These are phyloP conservation scores for Komagataella kurtzmanii DNA, from an alignment of 805 yeast genomes.

Conservation along the genomic window DNA sequence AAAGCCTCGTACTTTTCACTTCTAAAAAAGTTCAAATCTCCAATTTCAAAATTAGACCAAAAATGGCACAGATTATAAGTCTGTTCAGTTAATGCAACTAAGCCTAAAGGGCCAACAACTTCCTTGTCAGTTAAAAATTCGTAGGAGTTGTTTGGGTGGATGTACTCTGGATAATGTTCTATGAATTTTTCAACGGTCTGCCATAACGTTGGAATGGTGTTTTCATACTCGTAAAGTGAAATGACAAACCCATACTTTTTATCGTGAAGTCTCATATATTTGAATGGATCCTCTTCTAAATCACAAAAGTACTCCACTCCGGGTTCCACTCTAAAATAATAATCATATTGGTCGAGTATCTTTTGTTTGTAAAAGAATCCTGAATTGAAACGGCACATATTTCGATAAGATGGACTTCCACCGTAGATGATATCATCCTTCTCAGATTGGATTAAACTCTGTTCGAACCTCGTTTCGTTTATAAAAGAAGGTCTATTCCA, in stretches of 20 bases:
- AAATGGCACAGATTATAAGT: slow-evolving; percentile 72
- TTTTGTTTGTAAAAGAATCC: slow-evolving; percentile 82
- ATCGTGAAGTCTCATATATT: slow-evolving; percentile 57
- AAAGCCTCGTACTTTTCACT: slow-evolving; percentile 45
- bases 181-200: slow-evolving; percentile 53
- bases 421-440: slow-evolving; percentile 49
- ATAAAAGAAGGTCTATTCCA: slow-evolving; percentile 75
- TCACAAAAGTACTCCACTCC: slow-evolving; percentile 84
- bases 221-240: slow-evolving; percentile 66
- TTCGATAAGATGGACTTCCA: slow-evolving; percentile 55
- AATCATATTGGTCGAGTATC: slow-evolving; percentile 59
- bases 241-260: slow-evolving; percentile 86
- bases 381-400: slow-evolving; percentile 92
- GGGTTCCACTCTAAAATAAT: slow-evolving; percentile 94
- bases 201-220: slow-evolving; percentile 84
- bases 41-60: slow-evolving; percentile 83
- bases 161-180: slow-evolving; percentile 39
- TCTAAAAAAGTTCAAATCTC: slow-evolving; percentile 56
- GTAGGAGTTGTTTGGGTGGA: slow-evolving; percentile 53
- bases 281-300: slow-evolving; percentile 78
- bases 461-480: slow-evolving; percentile 39
- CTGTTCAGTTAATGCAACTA: slow-evolving; percentile 30
- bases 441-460: slow-evolving; percentile 28
- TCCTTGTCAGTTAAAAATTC: slow-evolving; percentile 42
- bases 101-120: slow-evolving; percentile 27